Percentiles rank a stretch among this genome's conserved stretches.
phyloP scores from a whole-genome alignment of 495 filamentous ascomycete genomes.

The Glarea lozoyensis region DNA sequence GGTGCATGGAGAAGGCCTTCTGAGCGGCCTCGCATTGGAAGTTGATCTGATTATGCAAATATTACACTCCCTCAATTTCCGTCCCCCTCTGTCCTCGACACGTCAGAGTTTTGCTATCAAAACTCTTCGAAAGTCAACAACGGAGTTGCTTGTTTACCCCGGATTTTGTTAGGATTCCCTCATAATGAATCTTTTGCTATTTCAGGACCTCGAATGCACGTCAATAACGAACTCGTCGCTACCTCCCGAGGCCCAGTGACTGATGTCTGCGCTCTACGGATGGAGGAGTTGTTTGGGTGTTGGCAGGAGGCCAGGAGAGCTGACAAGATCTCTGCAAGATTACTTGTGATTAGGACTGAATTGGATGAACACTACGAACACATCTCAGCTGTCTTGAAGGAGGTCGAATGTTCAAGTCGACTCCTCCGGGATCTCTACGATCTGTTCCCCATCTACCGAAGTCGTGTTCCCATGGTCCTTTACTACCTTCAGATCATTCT shows the following conservation, averaged over 20 bases:
- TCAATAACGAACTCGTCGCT: constrained; percentile 5
- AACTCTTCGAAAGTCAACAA: background rate
- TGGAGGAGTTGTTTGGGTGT: constrained; percentile 21
- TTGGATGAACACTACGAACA: constrained; percentile 15
- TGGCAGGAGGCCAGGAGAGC: constrained; percentile 21
- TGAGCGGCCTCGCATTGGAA: constrained; percentile 16
- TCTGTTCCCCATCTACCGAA: constrained; percentile 37
- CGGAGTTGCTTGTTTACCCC: background rate
- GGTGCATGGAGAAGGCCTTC: constrained; percentile 10
- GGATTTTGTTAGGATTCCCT: background rate
- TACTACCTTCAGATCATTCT: constrained; percentile 44
- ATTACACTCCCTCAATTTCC: constrained; percentile 2
- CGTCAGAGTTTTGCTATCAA: background rate
- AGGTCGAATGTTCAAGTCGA: constrained; percentile 25
- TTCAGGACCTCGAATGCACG: background rate
- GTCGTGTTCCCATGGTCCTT: constrained; percentile 35
- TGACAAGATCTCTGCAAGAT: constrained; percentile 12
- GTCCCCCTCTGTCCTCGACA: background rate
- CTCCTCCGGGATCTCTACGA: constrained; percentile 42
- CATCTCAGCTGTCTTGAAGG: constrained; percentile 13
- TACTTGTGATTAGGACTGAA: constrained; percentile 11
- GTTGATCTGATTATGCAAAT: constrained; percentile 3
- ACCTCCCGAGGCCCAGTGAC: constrained; percentile 13
- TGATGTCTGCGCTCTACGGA: constrained; percentile 18
- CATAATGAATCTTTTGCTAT: background rate